Evolutionary conservation across 495 filamentous ascomycete genomes (phyloP).

Genomic region (Tuber magnatum): DNA sequence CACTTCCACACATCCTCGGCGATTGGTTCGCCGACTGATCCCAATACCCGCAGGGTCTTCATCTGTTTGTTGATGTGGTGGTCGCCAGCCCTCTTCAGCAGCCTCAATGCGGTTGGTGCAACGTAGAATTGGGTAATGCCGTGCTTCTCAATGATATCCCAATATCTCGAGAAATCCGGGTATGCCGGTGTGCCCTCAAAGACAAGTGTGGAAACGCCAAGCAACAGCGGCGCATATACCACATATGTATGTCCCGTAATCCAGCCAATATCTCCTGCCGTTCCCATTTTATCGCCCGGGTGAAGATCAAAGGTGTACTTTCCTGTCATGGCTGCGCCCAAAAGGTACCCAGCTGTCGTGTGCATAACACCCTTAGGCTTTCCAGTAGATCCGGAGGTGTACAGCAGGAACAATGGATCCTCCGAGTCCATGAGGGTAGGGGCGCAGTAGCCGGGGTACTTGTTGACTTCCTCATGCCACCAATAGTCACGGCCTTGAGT

Average conservation of each 20-base stretch:
- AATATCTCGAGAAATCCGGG: conserved; percentile 96
- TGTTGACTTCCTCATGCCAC: conserved; percentile 98
- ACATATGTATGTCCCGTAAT: conserved; percentile 99
- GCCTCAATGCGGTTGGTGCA: conserved; percentile 83
- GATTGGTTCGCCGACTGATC: conserved; percentile 97
- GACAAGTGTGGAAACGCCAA: conserved; percentile 92
- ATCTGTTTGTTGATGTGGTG: conserved; percentile 83
- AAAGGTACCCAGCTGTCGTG: conserved; percentile 87
- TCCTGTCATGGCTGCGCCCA: conserved; percentile 86
- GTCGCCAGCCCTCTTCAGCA: conserved; percentile 91
- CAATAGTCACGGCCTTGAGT: conserved; percentile 82
- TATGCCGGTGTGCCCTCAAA: conserved; percentile 98
- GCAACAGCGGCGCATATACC: conserved; percentile 87
- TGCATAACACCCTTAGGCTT: conserved; percentile 99
- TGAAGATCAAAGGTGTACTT: conserved; percentile 99
- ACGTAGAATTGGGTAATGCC: conserved; percentile 97
- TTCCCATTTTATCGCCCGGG: conserved; percentile 87
- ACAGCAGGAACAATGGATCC: conserved; percentile 94
- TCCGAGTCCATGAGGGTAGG: conserved; percentile 84
- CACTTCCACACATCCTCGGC: conserved; percentile 99
- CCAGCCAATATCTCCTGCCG: conserved; percentile 97
- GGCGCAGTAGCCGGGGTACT: conserved; percentile 83
- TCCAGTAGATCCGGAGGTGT: conserved; percentile 95
- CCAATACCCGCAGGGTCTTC: conserved; percentile 80
- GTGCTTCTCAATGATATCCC: conserved; percentile 95